Conservation (phyloP, 257 asterid genomes). For the Gentiana straminea region DNA sequence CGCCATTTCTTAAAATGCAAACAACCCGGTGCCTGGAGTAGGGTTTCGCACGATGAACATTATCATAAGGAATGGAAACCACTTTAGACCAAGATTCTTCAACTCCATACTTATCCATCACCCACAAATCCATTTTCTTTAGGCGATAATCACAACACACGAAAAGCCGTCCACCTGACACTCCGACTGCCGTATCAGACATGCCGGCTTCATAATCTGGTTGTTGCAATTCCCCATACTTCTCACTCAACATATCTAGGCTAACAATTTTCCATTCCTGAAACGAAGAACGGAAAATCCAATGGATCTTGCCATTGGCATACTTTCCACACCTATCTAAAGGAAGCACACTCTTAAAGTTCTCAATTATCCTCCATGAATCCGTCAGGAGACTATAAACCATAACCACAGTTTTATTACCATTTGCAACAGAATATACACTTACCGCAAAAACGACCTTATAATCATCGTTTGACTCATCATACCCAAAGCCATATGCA, state of each 20-base stretch:
- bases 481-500: conserved; percentile 10
- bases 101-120: too few species aligned
- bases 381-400: conserved; percentile 32
- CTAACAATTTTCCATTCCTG: conserved; percentile 28
- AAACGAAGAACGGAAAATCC: not conserved
- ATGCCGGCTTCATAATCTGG: too few species aligned
- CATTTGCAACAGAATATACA: conserved; percentile 4
- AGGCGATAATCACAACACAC: conserved; percentile 23
- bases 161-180: conserved; percentile 20
- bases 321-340: conserved; percentile 21
- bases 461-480: not conserved
- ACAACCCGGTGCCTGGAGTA: not conserved
- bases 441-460: conserved; percentile 41
- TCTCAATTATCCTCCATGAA: conserved; percentile 3
- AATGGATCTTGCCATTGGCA: conserved; percentile 36
- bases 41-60: too few species aligned
- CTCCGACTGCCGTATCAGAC: too few species aligned
- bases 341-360: conserved; percentile 15
- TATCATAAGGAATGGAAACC: conserved; percentile 19
- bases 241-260: conserved; percentile 10
- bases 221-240: too few species aligned
- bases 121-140: conserved; percentile 10
- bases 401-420: conserved; percentile 18
- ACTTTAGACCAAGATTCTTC: conserved; percentile 31
- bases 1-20: conserved; percentile 22